Evolutionary conservation across 331 rosid species (phyloP).

Genomic region (Cydonia oblonga): DNA sequence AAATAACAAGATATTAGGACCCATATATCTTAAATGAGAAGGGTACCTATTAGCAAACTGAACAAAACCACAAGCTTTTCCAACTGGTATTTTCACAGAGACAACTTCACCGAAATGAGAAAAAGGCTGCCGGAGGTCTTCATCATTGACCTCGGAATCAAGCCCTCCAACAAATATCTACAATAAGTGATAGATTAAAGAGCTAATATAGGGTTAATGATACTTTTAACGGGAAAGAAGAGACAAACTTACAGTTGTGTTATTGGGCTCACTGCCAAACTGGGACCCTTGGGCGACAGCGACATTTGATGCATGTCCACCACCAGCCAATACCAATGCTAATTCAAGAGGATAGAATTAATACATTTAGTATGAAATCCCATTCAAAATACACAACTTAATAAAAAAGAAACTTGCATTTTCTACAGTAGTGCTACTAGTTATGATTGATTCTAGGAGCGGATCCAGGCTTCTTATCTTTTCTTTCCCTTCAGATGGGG

Average conservation of each 20-base stretch:
- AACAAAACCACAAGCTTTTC: slow-evolving; percentile 98
- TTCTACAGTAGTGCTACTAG: neutral
- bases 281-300: slow-evolving; percentile 63
- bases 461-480: neutral
- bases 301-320: slow-evolving; percentile 75
- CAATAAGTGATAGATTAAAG: slow-evolving; percentile 14
- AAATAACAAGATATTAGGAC: neutral
- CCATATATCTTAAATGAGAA: neutral
- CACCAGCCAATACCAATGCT: slow-evolving; percentile 81
- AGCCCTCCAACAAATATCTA: slow-evolving; percentile 99
- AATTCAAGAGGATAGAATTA: too few relatives aligned
- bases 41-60: slow-evolving; percentile 85
- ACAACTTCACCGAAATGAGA: slow-evolving; percentile 79
- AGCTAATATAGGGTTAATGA: slow-evolving; percentile 5
- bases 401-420: neutral
- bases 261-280: slow-evolving; percentile 64
- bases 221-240: slow-evolving; percentile 3
- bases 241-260: slow-evolving; percentile 73
- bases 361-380: neutral
- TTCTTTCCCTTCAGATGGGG: neutral
- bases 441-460: neutral
- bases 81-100: slow-evolving; percentile 89
- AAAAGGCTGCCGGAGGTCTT: slow-evolving; percentile 85
- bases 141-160: slow-evolving; percentile 84
- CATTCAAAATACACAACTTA: neutral